A percentile compares a stretch with the other conserved stretches of the same genome.
Conservation (phyloP, 371 early-diverging fungal species). For the Coemansia sp. region DNA sequence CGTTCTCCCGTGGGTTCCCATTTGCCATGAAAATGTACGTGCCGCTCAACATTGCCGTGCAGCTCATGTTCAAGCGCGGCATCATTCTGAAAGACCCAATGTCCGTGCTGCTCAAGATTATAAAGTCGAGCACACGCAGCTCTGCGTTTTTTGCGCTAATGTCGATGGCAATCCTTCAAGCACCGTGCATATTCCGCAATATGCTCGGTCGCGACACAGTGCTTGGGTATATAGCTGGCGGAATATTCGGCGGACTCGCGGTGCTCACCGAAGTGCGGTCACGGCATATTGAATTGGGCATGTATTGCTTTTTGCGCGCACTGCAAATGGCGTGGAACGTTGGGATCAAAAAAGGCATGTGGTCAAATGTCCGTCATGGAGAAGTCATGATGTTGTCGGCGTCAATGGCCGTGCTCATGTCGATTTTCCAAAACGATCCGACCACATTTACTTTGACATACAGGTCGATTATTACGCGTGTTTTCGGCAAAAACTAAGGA, state of each 20-base stretch:
- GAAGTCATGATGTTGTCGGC: slow-evolving; percentile 67
- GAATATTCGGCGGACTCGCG: slow-evolving; percentile 66
- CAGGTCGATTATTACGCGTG: slow-evolving; percentile 73
- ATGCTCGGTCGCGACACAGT: slow-evolving; percentile 58
- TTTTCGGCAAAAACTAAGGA: slow-evolving; percentile 75
- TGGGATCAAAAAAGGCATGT: slow-evolving; percentile 45
- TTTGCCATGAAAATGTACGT: slow-evolving; percentile 40
- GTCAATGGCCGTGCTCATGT: slow-evolving; percentile 79
- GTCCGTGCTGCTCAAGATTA: slow-evolving; percentile 39
- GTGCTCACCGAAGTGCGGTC: slow-evolving; percentile 73
- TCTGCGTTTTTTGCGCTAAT: slow-evolving; percentile 71
- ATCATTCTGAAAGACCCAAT: slow-evolving; percentile 42
- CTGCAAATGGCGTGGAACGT: slow-evolving; percentile 72
- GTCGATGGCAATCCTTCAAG: slow-evolving; percentile 61
- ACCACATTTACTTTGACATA: slow-evolving; percentile 70
- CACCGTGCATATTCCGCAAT: slow-evolving; percentile 66
- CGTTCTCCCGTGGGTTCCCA: slow-evolving; percentile 41
- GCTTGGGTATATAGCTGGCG: slow-evolving; percentile 63
- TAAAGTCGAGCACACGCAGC: slow-evolving; percentile 65
- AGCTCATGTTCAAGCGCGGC: slow-evolving; percentile 33
- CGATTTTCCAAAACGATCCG: slow-evolving; percentile 77
- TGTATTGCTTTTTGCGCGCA: slow-evolving; percentile 81
- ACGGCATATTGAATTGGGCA: slow-evolving; percentile 74
- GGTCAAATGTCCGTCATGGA: slow-evolving; percentile 55
- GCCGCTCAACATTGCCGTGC: slow-evolving; percentile 46